These are phyloP conservation scores for Xylariales sp. DNA, from an alignment of 2,329 filamentous ascomycete species.

Conservation along the genomic window DNA sequence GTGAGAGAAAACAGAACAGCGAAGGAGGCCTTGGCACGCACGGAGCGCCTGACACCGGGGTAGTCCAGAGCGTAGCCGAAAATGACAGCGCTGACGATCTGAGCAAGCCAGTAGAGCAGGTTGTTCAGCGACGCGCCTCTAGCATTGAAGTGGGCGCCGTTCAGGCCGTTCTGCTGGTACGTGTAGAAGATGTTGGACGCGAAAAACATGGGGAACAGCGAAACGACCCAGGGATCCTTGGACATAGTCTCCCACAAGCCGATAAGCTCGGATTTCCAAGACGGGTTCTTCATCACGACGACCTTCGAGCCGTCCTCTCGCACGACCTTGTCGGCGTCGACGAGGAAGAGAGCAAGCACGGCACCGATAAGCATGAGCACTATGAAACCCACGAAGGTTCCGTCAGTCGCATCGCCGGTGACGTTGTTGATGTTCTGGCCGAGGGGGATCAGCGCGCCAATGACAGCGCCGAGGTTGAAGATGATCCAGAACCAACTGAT, in stretches of 20 bases:
- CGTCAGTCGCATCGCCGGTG: constrained; percentile 49
- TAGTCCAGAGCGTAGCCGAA: constrained; percentile 64
- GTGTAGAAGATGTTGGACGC: constrained; percentile 77
- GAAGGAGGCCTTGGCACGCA: constrained; percentile 59
- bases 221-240: constrained; percentile 61
- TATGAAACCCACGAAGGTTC: constrained; percentile 73
- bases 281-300: constrained; percentile 72
- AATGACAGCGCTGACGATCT: constrained; percentile 65
- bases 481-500: constrained; percentile 94
- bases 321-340: constrained; percentile 61
- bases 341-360: constrained; percentile 54
- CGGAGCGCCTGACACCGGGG: constrained; percentile 49
- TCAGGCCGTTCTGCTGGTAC: constrained; percentile 72
- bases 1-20: constrained; percentile 57
- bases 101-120: constrained; percentile 65
- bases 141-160: constrained; percentile 64
- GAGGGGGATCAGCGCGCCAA: constrained; percentile 74
- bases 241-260: constrained; percentile 63
- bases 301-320: constrained; percentile 66
- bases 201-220: constrained; percentile 76
- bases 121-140: constrained; percentile 68
- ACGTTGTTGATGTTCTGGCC: constrained; percentile 64
- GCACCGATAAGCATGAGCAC: constrained; percentile 66
- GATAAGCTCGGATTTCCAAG: constrained; percentile 65
- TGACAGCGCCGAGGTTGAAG: constrained; percentile 87